phyloP scores from a whole-genome alignment of 306 rosid species.

The Vigna angularis region DNA sequence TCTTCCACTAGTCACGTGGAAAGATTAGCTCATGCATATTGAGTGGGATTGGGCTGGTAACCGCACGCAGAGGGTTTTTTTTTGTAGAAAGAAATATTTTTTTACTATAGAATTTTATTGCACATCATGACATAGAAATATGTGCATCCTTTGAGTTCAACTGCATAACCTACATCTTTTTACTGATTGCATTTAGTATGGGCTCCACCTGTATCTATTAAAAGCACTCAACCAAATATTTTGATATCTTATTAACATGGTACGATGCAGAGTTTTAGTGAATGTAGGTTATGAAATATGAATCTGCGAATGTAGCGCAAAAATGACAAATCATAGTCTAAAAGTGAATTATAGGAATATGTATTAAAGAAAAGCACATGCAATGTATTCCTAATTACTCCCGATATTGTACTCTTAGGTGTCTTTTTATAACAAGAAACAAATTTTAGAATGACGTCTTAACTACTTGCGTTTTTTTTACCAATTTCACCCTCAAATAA shows the following conservation, averaged over 20 bases:
- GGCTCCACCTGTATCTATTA: neutral
- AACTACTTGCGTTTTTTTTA: neutral
- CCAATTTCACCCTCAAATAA: neutral
- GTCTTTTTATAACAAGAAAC: neutral
- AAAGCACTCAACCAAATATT: neutral
- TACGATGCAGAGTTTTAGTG: neutral
- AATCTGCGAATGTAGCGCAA: constrained; percentile 6
- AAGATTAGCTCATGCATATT: neutral
- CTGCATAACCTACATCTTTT: neutral
- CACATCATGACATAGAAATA: neutral
- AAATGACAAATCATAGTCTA: constrained; percentile 16
- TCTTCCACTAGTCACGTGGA: neutral
- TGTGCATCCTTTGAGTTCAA: constrained; percentile 2
- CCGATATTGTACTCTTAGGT: neutral
- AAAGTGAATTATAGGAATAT: neutral
- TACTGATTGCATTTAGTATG: neutral
- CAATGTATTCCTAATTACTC: constrained; percentile 3
- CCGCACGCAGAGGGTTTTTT: neutral
- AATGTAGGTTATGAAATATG: neutral
- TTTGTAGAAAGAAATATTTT: neutral
- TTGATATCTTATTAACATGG: neutral
- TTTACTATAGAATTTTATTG: neutral
- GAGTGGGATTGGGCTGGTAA: neutral
- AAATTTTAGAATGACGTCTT: constrained; percentile 1
- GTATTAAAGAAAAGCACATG: constrained; percentile 44